phyloP scores from a whole-genome alignment of 169 alveolate species.

The Plasmodium vivax region DNA sequence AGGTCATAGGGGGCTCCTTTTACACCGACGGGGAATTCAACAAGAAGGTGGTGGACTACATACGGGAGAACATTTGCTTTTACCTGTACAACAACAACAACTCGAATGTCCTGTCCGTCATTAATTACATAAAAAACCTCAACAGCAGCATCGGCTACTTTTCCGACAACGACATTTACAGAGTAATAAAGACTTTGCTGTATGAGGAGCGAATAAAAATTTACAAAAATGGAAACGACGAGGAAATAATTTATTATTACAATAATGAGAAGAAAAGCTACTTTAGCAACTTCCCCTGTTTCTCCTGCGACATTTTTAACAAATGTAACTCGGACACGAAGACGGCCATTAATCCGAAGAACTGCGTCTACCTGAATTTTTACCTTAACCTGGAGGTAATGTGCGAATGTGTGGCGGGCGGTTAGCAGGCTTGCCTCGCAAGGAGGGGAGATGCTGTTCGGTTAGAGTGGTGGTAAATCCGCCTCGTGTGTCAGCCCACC shows the following conservation, averaged over 20 bases:
- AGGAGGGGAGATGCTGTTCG: background rate
- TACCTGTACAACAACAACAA: slow-evolving; percentile 73
- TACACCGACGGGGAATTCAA: slow-evolving; percentile 92
- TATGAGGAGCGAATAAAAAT: slow-evolving; percentile 65
- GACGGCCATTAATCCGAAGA: slow-evolving; percentile 61
- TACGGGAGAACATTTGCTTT: slow-evolving; percentile 78
- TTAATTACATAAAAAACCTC: slow-evolving; percentile 65
- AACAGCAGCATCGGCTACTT: slow-evolving; percentile 59
- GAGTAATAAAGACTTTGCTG: slow-evolving; percentile 60
- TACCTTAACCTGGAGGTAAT: slow-evolving; percentile 66
- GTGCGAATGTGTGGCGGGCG: background rate
- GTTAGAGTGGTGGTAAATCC: background rate
- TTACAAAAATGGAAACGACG: slow-evolving; percentile 40
- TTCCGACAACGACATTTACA: slow-evolving; percentile 63
- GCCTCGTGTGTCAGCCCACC: background rate
- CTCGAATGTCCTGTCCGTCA: slow-evolving; percentile 75
- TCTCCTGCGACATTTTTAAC: slow-evolving; percentile 71
- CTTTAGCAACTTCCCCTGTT: slow-evolving; percentile 51
- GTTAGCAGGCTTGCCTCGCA: background rate
- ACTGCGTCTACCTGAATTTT: slow-evolving; percentile 53
- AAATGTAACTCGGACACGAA: slow-evolving; percentile 72
- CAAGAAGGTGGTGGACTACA: slow-evolving; percentile 89
- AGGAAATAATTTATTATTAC: slow-evolving; percentile 58
- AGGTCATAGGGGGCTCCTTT: slow-evolving; percentile 93
- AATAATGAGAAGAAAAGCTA: slow-evolving; percentile 64